Evolutionary conservation across 352 stramenopile species (phyloP).

Genomic region (Globisporangium cederbergense): DNA sequence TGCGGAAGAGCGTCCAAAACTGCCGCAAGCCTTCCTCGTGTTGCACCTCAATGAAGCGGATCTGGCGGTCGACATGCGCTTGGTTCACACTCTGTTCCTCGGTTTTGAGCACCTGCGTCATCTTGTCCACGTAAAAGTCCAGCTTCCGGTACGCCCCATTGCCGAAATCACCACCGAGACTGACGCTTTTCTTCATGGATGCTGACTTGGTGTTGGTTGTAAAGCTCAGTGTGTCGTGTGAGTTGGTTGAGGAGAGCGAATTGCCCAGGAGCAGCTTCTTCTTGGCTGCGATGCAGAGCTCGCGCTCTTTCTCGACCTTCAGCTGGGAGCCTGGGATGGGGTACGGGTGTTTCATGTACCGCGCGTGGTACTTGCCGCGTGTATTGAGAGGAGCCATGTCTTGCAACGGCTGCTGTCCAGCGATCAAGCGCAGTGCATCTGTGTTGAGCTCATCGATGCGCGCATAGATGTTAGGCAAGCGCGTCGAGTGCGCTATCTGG

Average conservation of each 20-base stretch:
- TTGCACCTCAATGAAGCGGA: slow-evolving; percentile 35
- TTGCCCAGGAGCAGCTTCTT: slow-evolving; percentile 59
- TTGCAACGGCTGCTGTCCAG: slow-evolving; percentile 31
- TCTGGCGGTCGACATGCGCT: slow-evolving; percentile 24
- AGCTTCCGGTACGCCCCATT: slow-evolving; percentile 34
- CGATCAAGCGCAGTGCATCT: slow-evolving; percentile 42
- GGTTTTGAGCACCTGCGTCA: slow-evolving; percentile 26
- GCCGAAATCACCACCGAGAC: slow-evolving; percentile 7
- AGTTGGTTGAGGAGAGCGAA: not conserved
- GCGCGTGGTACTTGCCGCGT: slow-evolving; percentile 64
- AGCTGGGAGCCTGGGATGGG: slow-evolving; percentile 73
- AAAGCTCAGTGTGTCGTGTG: not conserved
- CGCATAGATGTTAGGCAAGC: slow-evolving; percentile 41
- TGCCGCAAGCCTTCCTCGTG: slow-evolving; percentile 42
- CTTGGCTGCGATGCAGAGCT: slow-evolving; percentile 51
- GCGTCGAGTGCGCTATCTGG: not conserved
- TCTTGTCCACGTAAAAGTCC: slow-evolving; percentile 44
- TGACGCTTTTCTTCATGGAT: slow-evolving; percentile 11
- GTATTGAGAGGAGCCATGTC: slow-evolving; percentile 45
- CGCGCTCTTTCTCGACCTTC: slow-evolving; percentile 60
- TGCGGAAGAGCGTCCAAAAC: slow-evolving; percentile 60
- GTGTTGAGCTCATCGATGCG: slow-evolving; percentile 38
- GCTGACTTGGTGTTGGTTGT: not conserved
- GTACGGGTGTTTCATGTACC: slow-evolving; percentile 65
- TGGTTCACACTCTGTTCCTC: slow-evolving; percentile 30